A percentile compares a stretch with the other conserved stretches of the same genome.
Evolutionary conservation across 495 filamentous ascomycete species (phyloP).

Genomic region (Beverwykella pulmonaria): DNA sequence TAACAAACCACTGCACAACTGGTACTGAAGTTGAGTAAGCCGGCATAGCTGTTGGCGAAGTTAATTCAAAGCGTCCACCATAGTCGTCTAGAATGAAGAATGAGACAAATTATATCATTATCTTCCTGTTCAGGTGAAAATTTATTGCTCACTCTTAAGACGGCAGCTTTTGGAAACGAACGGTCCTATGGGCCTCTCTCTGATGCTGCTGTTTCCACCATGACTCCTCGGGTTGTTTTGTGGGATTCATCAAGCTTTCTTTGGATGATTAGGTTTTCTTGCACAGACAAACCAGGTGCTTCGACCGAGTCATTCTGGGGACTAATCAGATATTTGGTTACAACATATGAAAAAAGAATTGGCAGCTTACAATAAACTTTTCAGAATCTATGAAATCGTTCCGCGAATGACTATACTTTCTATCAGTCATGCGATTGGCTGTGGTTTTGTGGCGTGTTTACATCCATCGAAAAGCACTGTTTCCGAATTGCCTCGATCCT

Average conservation of each 20-base stretch:
- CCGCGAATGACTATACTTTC: too few species aligned
- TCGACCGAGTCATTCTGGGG: neutral
- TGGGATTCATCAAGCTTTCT: neutral
- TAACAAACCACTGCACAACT: too few species aligned
- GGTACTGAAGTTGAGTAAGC: slow-evolving; percentile 2
- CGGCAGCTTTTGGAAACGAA: too few species aligned
- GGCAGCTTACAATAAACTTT: too few species aligned
- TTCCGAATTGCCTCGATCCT: too few species aligned
- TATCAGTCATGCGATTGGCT: too few species aligned
- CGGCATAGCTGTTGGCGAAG: neutral
- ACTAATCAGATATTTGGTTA: too few species aligned
- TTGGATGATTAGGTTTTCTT: slow-evolving; percentile 3
- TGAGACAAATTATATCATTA: neutral
- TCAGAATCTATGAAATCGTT: too few species aligned
- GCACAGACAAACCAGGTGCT: neutral
- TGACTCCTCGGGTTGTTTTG: neutral
- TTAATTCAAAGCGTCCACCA: neutral
- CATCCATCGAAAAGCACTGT: neutral
- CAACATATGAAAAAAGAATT: too few species aligned
- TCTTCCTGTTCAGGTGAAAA: neutral
- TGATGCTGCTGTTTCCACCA: too few species aligned
- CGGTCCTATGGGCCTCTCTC: too few species aligned
- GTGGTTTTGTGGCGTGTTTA: neutral
- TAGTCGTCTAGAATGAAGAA: slow-evolving; percentile 21
- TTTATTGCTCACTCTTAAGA: too few species aligned